Conservation (phyloP, 169 alveolate species). For the Condylostoma magnum region DNA sequence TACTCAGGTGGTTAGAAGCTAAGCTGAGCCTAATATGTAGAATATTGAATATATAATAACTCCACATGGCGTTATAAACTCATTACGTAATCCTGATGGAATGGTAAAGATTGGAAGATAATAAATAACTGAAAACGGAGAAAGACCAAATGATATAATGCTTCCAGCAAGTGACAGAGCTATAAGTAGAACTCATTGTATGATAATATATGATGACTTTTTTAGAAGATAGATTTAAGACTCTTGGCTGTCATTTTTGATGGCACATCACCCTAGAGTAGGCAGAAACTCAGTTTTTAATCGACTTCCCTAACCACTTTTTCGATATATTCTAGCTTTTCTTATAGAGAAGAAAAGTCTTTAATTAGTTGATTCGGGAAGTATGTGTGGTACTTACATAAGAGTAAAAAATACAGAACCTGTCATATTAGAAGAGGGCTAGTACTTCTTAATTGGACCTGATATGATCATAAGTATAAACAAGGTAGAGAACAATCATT, state of each 20-base stretch:
- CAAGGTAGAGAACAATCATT: not conserved
- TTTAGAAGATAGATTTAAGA: slow-evolving; percentile 2
- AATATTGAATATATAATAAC: not conserved
- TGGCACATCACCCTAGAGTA: slow-evolving; percentile 18
- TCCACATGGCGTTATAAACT: not conserved
- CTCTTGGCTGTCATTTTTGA: not conserved
- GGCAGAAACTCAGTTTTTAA: not conserved
- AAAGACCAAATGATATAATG: slow-evolving; percentile 45
- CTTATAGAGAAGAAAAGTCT: not conserved
- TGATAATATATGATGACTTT: slow-evolving; percentile 34
- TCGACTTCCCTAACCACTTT: not conserved
- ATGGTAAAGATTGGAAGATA: slow-evolving; percentile 22
- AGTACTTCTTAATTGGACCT: slow-evolving; percentile 5
- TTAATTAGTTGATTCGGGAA: slow-evolving; percentile 4
- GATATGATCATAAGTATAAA: not conserved
- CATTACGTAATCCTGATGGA: slow-evolving; percentile 5
- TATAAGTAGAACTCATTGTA: slow-evolving; percentile 42
- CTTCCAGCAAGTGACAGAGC: slow-evolving; percentile 45
- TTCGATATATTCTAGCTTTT: not conserved
- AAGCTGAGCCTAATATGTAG: too few species aligned
- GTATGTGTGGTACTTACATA: slow-evolving; percentile 23
- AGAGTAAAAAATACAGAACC: not conserved
- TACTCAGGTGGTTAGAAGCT: not conserved
- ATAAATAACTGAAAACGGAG: slow-evolving; percentile 44
- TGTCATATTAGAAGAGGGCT: not conserved